Conservation (phyloP, 2,329 filamentous ascomycete species). For the Colletotrichum scovillei region DNA sequence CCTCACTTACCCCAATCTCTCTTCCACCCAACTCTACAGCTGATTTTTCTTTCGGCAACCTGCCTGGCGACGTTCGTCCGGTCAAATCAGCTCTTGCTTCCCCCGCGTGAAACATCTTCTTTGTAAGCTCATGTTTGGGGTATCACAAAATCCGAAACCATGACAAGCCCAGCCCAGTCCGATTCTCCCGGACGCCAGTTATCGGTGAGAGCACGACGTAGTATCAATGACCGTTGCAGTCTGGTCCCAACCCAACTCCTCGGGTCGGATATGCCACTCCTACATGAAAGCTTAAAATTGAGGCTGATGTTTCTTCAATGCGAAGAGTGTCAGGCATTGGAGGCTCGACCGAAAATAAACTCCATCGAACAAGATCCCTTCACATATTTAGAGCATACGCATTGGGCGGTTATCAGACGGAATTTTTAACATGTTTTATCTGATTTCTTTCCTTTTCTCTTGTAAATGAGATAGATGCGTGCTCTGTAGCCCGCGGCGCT, state of each 20-base stretch:
- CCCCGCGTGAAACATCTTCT: not conserved
- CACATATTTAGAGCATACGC: not conserved
- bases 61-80: not conserved
- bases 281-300: not conserved
- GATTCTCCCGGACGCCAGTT: no score
- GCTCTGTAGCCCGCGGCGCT: conserved; percentile 2
- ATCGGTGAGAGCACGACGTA: no score
- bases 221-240: not conserved
- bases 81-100: not conserved
- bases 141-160: not conserved
- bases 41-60: not conserved
- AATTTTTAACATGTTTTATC: conserved; percentile 29
- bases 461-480: conserved; percentile 14
- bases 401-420: not conserved
- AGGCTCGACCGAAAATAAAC: not conserved
- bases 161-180: not conserved
- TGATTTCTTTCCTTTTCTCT: conserved; percentile 4
- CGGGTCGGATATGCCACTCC: not conserved
- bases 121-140: not conserved
- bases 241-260: not conserved
- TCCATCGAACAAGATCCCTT: not conserved
- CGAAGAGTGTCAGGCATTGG: not conserved
- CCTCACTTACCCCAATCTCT: no score
- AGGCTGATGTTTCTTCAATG: conserved; percentile 15
- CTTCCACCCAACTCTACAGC: no score